Evolutionary conservation across 331 rosid genomes (phyloP).

Genomic region (Quercus lobata): DNA sequence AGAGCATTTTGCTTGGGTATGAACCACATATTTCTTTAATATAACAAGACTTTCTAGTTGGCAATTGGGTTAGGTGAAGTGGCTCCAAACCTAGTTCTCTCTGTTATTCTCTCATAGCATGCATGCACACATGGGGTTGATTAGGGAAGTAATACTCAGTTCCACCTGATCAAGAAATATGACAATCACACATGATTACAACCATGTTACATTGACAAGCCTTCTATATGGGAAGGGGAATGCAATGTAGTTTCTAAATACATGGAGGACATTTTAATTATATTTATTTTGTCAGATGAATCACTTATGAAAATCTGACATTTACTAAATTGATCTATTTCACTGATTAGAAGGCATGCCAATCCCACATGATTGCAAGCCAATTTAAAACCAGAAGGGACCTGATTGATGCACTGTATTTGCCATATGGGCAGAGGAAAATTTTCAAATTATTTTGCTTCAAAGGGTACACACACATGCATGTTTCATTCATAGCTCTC

Average conservation of each 20-base stretch:
- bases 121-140: background rate
- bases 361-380: background rate
- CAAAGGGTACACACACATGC: background rate
- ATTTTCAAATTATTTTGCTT: background rate
- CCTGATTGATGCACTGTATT: background rate
- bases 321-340: background rate
- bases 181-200: background rate
- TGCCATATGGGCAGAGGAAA: background rate
- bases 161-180: background rate
- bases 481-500: background rate
- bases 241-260: background rate
- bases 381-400: background rate
- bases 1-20: background rate
- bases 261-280: background rate
- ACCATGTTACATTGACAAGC: background rate
- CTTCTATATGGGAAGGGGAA: background rate
- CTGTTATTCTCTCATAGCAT: background rate
- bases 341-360: background rate
- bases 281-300: background rate
- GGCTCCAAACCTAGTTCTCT: background rate
- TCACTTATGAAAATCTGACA: background rate
- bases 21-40: background rate
- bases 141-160: background rate
- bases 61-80: background rate
- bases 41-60: background rate